Conservation (phyloP, 2,329 filamentous ascomycete genomes). For the Neospermospora avenae region DNA sequence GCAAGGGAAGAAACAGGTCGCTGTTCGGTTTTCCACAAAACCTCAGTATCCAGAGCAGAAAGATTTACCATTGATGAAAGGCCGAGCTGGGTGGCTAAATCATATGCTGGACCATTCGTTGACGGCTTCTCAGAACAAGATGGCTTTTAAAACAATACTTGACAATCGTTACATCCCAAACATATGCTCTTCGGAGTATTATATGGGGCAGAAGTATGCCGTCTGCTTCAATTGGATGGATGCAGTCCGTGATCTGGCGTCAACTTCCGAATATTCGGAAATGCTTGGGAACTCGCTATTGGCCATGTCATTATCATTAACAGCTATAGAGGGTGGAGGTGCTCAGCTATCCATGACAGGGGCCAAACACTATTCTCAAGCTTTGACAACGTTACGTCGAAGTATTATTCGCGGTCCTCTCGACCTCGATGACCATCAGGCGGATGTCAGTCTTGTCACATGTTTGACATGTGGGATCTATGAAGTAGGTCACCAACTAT, state of each 20-base stretch:
- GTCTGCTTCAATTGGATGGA: conserved; percentile 6
- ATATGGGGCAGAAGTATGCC: background rate
- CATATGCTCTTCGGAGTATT: background rate
- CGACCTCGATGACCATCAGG: background rate
- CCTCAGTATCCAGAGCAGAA: background rate
- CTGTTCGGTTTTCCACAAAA: background rate
- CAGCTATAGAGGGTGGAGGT: background rate
- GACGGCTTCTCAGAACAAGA: conserved; percentile 8
- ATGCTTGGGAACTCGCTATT: conserved; percentile 10
- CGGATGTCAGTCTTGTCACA: conserved; percentile 11
- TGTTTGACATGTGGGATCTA: conserved; percentile 15
- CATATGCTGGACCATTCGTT: conserved; percentile 5
- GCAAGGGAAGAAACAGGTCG: background rate
- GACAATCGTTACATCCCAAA: conserved; percentile 13
- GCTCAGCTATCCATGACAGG: background rate
- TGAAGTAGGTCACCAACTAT: conserved; percentile 3
- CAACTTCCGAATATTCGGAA: conserved; percentile 2
- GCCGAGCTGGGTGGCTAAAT: background rate
- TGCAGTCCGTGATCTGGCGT: conserved; percentile 5
- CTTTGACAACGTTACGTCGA: conserved; percentile 10
- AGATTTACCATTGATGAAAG: background rate
- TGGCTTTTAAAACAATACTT: conserved; percentile 10
- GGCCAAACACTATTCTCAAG: conserved; percentile 12
- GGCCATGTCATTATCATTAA: conserved; percentile 13
- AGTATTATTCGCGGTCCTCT: background rate